A percentile compares a stretch with the other conserved stretches of the same genome.
phyloP scores from a whole-genome alignment of 495 filamentous ascomycete genomes.

The Poronia punctata region DNA sequence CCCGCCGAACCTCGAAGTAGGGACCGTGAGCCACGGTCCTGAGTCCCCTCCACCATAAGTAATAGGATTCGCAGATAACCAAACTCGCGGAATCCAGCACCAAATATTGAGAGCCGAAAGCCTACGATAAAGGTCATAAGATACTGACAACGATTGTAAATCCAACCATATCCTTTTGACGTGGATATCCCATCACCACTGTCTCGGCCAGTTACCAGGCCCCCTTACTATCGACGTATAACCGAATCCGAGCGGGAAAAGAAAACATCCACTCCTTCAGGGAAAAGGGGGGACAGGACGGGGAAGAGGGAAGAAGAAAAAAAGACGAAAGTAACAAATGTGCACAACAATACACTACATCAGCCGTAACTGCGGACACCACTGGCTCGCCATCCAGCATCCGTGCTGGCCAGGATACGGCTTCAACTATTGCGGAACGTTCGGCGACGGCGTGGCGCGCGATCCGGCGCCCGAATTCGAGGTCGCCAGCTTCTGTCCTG shows the following conservation, averaged over 20 bases:
- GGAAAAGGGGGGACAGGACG: not conserved
- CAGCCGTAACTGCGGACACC: conserved; percentile 31
- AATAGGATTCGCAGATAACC: too few species aligned
- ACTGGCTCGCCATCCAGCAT: conserved; percentile 28
- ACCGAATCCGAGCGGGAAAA: not conserved
- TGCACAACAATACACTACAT: conserved; percentile 22
- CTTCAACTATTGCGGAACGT: conserved; percentile 29
- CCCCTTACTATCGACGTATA: not conserved
- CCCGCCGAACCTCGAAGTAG: too few species aligned
- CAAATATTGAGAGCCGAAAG: too few species aligned
- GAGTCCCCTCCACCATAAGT: too few species aligned
- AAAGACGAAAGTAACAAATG: too few species aligned
- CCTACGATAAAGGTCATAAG: too few species aligned
- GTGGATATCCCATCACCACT: too few species aligned
- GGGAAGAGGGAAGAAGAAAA: not conserved
- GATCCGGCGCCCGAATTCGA: conserved; percentile 11
- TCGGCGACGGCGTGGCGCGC: conserved; percentile 22
- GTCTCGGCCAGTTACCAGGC: too few species aligned
- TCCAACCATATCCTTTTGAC: too few species aligned
- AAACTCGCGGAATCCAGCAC: too few species aligned
- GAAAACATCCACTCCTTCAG: not conserved
- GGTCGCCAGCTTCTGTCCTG: conserved; percentile 14
- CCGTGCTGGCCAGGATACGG: conserved; percentile 31
- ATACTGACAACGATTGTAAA: too few species aligned
- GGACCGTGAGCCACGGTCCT: too few species aligned